Percentiles rank a stretch among this genome's conserved stretches.
Conservation (phyloP, 2,329 filamentous ascomycete species). For the Fusarium devonianum region DNA sequence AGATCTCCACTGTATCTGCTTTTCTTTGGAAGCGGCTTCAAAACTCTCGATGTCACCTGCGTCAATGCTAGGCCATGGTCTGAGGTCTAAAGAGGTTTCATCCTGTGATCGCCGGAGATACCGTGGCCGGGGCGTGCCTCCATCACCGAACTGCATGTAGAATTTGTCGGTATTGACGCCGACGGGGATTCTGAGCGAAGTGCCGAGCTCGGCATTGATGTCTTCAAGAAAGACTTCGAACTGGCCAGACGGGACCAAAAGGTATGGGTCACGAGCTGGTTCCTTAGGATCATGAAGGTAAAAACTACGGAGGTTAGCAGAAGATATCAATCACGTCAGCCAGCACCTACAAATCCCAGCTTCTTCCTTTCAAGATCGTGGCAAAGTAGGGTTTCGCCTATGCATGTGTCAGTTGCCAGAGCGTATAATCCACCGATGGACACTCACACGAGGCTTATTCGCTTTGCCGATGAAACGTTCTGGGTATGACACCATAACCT, state of each 20-base stretch:
- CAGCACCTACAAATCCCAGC: constrained; percentile 77
- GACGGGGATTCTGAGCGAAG: constrained; percentile 64
- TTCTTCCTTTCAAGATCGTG: constrained; percentile 62
- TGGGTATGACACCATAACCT: constrained; percentile 64
- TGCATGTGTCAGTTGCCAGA: constrained; percentile 16
- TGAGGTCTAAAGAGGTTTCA: constrained; percentile 46
- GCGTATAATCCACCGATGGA: background rate
- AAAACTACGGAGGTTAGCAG: constrained; percentile 58
- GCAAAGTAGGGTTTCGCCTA: constrained; percentile 62
- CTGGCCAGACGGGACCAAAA: constrained; percentile 74
- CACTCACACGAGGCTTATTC: constrained; percentile 58
- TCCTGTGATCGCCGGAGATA: constrained; percentile 68
- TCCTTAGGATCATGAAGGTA: constrained; percentile 66
- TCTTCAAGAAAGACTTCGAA: constrained; percentile 68
- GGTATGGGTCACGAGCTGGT: constrained; percentile 58
- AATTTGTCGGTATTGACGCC: constrained; percentile 63
- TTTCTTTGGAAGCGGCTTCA: constrained; percentile 28
- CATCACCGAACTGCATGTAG: constrained; percentile 65
- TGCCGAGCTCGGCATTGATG: constrained; percentile 67
- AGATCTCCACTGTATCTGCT: constrained; percentile 29
- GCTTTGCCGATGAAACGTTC: constrained; percentile 63
- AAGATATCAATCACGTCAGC: background rate
- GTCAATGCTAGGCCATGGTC: constrained; percentile 47
- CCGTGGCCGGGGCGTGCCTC: constrained; percentile 68
- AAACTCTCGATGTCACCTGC: constrained; percentile 46